Percentiles rank a stretch among this genome's conserved stretches.
Conservation (phyloP, 2,329 filamentous ascomycete genomes). For the Alternaria sp. region DNA sequence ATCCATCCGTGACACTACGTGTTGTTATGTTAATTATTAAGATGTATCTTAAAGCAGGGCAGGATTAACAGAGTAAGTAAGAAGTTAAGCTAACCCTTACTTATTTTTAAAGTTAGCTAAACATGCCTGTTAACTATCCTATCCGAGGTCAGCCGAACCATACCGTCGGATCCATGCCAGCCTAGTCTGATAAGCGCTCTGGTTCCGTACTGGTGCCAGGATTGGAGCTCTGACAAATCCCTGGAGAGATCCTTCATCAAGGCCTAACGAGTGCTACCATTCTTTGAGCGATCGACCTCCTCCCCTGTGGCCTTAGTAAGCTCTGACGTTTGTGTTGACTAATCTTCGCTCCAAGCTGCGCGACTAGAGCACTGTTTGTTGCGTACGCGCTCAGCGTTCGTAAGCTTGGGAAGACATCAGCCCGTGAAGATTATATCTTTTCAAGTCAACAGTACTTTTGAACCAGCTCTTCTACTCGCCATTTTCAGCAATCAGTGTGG, state of each 20-base stretch:
- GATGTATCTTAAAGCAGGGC: too few species aligned
- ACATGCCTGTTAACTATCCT: too few species aligned
- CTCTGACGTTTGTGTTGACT: background rate
- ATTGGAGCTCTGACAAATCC: background rate
- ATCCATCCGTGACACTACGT: too few species aligned
- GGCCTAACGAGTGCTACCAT: background rate
- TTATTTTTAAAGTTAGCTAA: too few species aligned
- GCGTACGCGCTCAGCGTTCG: background rate
- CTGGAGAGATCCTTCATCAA: background rate
- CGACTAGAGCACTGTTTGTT: background rate
- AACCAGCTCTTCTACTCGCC: background rate
- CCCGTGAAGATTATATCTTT: too few species aligned
- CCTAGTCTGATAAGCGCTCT: too few species aligned
- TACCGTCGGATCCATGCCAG: too few species aligned
- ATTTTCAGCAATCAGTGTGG: background rate
- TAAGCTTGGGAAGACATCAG: background rate
- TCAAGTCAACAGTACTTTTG: background rate
- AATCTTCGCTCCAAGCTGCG: background rate
- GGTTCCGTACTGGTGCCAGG: too few species aligned
- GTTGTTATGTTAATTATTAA: too few species aligned
- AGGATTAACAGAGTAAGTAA: too few species aligned
- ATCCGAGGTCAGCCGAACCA: too few species aligned
- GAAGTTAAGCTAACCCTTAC: too few species aligned
- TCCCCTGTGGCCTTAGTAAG: background rate
- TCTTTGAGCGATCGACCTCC: background rate